Conservation (phyloP, 345 rosid genomes). For the Durio zibethinus region DNA sequence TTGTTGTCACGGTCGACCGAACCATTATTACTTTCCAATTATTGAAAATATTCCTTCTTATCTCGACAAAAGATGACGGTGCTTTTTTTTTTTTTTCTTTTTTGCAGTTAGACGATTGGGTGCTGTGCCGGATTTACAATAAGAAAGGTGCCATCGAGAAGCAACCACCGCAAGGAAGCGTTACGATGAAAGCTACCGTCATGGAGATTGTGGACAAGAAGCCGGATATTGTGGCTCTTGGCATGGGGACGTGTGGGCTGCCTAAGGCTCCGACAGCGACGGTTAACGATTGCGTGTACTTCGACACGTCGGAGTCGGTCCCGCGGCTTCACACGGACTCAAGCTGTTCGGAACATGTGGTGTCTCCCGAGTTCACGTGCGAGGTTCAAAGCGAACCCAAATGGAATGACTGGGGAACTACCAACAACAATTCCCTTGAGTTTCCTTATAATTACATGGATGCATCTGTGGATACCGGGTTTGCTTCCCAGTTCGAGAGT, state of each 20-base stretch:
- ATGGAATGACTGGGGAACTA: conserved; percentile 41
- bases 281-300: conserved; percentile 35
- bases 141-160: conserved; percentile 78
- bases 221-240: conserved; percentile 28
- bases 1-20: neutral
- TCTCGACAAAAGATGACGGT: neutral
- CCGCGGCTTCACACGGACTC: conserved; percentile 78
- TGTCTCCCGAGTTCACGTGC: conserved; percentile 76
- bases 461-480: conserved; percentile 33
- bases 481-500: conserved; percentile 34
- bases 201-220: conserved; percentile 36
- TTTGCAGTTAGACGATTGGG: conserved; percentile 95
- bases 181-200: conserved; percentile 1
- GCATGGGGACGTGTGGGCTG: conserved; percentile 10
- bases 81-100: neutral
- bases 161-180: conserved; percentile 20
- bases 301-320: conserved; percentile 76
- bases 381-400: conserved; percentile 94
- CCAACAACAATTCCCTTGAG: conserved; percentile 28
- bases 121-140: conserved; percentile 89
- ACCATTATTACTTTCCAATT: neutral
- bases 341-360: conserved; percentile 76
- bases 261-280: conserved; percentile 24
- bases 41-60: conserved; percentile 27
- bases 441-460: conserved; percentile 49